A percentile compares a stretch with the other conserved stretches of the same genome.
These are phyloP conservation scores for Metschnikowia rubicola DNA, from an alignment of 805 yeast genomes.

Conservation along the genomic window DNA sequence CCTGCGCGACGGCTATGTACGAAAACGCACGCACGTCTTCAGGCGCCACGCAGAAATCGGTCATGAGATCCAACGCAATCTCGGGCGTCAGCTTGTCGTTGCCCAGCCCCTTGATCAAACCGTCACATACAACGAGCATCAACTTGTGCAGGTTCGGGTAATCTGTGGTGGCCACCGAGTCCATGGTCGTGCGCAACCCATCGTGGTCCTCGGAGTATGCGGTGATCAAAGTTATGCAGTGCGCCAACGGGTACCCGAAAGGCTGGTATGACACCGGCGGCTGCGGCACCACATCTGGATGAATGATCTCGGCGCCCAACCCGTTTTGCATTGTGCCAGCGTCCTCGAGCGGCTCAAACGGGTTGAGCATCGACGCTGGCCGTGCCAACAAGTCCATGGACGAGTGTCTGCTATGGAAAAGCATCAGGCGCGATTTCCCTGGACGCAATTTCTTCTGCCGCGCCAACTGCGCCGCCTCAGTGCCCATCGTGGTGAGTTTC, in stretches of 20 bases:
- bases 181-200: slow-evolving; percentile 83
- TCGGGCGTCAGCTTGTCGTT: slow-evolving; percentile 88
- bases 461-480: slow-evolving; percentile 48
- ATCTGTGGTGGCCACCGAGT: slow-evolving; percentile 91
- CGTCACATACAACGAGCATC: slow-evolving; percentile 85
- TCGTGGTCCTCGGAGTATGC: slow-evolving; percentile 92
- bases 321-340: slow-evolving; percentile 33
- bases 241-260: slow-evolving; percentile 57
- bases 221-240: slow-evolving; percentile 55
- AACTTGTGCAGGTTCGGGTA: slow-evolving; percentile 94
- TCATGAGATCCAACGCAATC: slow-evolving; percentile 82
- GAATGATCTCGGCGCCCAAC: slow-evolving; percentile 57
- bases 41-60: slow-evolving; percentile 56
- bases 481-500: slow-evolving; percentile 59
- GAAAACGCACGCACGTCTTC: slow-evolving; percentile 81
- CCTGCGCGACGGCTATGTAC: slow-evolving; percentile 93
- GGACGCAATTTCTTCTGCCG: slow-evolving; percentile 18
- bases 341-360: slow-evolving; percentile 31
- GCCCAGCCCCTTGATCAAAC: slow-evolving; percentile 91
- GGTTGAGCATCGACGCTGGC: slow-evolving; percentile 28
- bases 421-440: slow-evolving; percentile 15
- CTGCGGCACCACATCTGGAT: slow-evolving; percentile 81
- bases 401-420: slow-evolving; percentile 20
- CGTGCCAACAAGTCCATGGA: slow-evolving; percentile 34
- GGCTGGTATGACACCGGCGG: slow-evolving; percentile 91